Evolutionary conservation across 1,284 basidiomycete species (phyloP).

Genomic region (Ceratobasidium sp.): DNA sequence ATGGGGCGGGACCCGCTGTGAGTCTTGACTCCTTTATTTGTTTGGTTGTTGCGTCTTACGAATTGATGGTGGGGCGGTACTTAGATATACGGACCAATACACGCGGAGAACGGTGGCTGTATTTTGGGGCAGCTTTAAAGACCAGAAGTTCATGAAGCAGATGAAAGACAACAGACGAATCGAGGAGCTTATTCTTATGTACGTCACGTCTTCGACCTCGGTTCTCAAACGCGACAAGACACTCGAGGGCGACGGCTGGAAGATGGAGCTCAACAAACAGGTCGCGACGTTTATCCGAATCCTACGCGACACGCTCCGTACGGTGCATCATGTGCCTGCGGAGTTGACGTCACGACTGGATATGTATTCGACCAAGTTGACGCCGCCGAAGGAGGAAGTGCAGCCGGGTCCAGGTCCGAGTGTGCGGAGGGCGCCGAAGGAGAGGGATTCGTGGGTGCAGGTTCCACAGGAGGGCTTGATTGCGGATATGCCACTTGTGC

Average conservation of each 20-base stretch:
- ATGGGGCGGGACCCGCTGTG: slow-evolving; percentile 91
- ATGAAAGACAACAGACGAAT: slow-evolving; percentile 97
- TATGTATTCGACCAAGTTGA: slow-evolving; percentile 84
- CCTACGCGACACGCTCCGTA: slow-evolving; percentile 81
- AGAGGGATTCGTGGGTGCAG: slow-evolving; percentile 45
- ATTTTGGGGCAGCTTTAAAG: slow-evolving; percentile 90
- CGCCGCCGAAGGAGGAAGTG: slow-evolving; percentile 59
- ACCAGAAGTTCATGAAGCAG: slow-evolving; percentile 85
- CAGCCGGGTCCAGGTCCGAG: slow-evolving; percentile 57
- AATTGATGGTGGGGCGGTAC: background rate
- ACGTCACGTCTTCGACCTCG: slow-evolving; percentile 89
- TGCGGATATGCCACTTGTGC: slow-evolving; percentile 80
- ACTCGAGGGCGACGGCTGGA: slow-evolving; percentile 89
- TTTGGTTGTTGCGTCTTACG: background rate
- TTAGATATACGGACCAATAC: slow-evolving; percentile 89
- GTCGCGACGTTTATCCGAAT: slow-evolving; percentile 90
- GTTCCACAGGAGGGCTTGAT: slow-evolving; percentile 63
- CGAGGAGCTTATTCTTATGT: slow-evolving; percentile 96
- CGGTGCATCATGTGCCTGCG: slow-evolving; percentile 80
- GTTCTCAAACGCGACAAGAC: slow-evolving; percentile 86
- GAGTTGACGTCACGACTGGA: slow-evolving; percentile 87
- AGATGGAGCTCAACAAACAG: slow-evolving; percentile 90
- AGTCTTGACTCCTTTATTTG: slow-evolving; percentile 56
- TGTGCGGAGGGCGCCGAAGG: slow-evolving; percentile 1
- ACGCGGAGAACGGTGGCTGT: slow-evolving; percentile 89